Base-by-base conservation (phyloP, 1,139 yeast genomes). In the Yamadazyma taylorii region DNA sequence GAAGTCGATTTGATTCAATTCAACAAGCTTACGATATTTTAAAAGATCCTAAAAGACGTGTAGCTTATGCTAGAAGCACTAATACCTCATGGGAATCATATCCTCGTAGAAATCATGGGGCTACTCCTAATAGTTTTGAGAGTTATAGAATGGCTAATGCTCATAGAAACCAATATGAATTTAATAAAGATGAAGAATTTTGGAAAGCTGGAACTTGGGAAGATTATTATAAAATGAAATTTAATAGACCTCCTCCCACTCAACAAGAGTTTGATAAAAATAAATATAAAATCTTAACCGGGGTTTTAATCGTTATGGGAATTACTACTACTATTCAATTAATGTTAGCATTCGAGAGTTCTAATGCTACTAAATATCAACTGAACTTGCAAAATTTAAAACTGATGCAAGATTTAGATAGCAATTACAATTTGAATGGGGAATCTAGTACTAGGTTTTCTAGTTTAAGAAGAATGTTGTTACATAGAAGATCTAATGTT, bases 181-280 rank as follows among this genome's bases (percentile, higher is more conserved):
- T 64, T 46, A 48, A 54, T 8, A 55, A 61, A 28, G 70, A 73
- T 47, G 77, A 74, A 37, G 63, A 62, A 17, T 80, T 79, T 51
- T 78, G 84, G 82, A 74, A 63, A 39, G 85, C 88, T 0, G 84
- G 84, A 0, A 79, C 80, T 0, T 84, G 90, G 90, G 86, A 81
- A 43, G 90, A 84, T 50, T 75, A 72, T 50, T 71, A 71, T 50
- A 53, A 57, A 10, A 69, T 70, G 74, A 58, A 57, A 38, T 65
- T 64, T 45, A 55, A 64, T 31, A 45, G 70, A 13, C 42, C 52
- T 3, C 73, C 69, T 11, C 76, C 70, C 15, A 71, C 71, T 33
- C 60, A 43, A 35, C 74, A 75, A 39, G 75, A 71, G 35, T 48
- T 68, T 30, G 65, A 67, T 24, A 63, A 63, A 42, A 77, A 75